phyloP scores from a whole-genome alignment of 2,329 filamentous ascomycete genomes.

The Samsoniella hepiali region DNA sequence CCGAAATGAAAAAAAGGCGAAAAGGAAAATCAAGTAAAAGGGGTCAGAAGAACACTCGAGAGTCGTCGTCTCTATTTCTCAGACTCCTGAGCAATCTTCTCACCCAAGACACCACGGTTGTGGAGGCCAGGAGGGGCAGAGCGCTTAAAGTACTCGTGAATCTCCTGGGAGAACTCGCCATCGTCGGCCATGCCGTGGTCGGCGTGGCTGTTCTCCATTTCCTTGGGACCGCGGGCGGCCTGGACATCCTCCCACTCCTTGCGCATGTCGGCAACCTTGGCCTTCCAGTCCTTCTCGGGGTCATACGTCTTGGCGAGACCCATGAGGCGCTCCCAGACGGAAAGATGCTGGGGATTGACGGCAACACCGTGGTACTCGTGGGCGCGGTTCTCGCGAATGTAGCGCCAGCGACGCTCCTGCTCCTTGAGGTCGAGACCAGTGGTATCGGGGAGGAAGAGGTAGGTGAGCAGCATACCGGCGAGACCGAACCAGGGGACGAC shows the following conservation, averaged over 20 bases:
- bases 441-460: conserved; percentile 89
- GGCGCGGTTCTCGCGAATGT: conserved; percentile 73
- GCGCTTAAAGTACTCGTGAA: conserved; percentile 53
- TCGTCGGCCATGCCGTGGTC: conserved; percentile 40
- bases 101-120: conserved; percentile 26
- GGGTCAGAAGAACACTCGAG: conserved; percentile 11
- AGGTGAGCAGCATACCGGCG: conserved; percentile 77
- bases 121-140: conserved; percentile 31
- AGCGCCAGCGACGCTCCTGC: conserved; percentile 90
- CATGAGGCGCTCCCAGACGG: conserved; percentile 77
- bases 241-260: conserved; percentile 57
- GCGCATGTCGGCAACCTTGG: conserved; percentile 80
- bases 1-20: not conserved
- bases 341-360: conserved; percentile 84
- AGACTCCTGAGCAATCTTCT: conserved; percentile 27
- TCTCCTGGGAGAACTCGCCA: conserved; percentile 51
- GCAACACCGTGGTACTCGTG: conserved; percentile 90
- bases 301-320: conserved; percentile 81
- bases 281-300: conserved; percentile 75
- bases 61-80: conserved; percentile 18
- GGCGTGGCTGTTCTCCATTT: conserved; percentile 38
- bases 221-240: conserved; percentile 45
- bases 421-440: conserved; percentile 96
- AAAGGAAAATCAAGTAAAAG: not conserved
- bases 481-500: conserved; percentile 96